Evolutionary conservation across 2,329 filamentous ascomycete species (phyloP).

Genomic region (Cercospora sp.): DNA sequence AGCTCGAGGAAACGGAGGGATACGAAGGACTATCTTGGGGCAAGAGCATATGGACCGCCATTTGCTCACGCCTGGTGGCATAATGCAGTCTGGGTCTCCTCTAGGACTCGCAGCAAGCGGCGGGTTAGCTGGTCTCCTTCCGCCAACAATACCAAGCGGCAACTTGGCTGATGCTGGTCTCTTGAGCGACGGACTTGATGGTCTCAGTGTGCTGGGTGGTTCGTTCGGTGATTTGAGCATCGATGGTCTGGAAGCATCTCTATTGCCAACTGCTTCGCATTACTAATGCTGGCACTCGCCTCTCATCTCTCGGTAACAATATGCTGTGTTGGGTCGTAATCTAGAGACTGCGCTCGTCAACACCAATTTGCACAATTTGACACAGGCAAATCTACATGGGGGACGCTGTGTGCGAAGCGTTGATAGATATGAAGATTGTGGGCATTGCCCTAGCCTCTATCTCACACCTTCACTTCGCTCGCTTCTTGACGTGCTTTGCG

Average conservation of each 20-base stretch:
- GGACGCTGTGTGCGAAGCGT: background rate
- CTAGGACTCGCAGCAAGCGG: background rate
- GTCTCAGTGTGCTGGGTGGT: background rate
- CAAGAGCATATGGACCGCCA: background rate
- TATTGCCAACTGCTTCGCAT: background rate
- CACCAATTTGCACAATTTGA: background rate
- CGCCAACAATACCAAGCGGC: background rate
- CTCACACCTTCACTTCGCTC: background rate
- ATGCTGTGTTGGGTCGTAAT: background rate
- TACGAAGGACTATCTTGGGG: background rate
- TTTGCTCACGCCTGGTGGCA: background rate
- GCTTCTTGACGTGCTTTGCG: background rate
- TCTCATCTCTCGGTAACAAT: background rate
- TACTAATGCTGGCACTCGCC: background rate
- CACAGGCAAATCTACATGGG: background rate
- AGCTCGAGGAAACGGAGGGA: background rate
- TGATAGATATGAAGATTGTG: background rate
- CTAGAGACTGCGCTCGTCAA: background rate
- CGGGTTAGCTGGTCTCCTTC: constrained; percentile 1
- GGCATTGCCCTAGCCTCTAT: background rate
- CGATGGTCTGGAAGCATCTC: background rate
- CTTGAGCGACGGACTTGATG: background rate
- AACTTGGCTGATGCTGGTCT: background rate
- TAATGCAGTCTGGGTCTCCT: background rate
- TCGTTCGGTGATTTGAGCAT: background rate